These are phyloP conservation scores for Volvox carteri DNA, from an alignment of 163 green algal genomes.

Conservation along the genomic window DNA sequence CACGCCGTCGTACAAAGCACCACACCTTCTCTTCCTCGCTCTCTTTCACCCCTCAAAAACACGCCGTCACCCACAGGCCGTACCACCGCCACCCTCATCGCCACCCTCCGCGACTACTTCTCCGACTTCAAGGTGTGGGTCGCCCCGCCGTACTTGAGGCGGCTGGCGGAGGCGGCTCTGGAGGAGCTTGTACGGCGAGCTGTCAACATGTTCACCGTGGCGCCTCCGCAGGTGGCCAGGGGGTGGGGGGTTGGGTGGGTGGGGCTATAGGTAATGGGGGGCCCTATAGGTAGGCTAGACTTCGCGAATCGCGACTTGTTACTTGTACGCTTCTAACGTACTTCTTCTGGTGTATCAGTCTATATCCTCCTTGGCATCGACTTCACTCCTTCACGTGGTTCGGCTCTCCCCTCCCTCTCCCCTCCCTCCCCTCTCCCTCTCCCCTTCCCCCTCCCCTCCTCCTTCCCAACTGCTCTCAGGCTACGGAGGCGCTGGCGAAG, in stretches of 20 bases:
- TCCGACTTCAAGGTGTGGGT: slow-evolving; percentile 44
- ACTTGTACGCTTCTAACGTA: not conserved
- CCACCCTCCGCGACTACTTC: slow-evolving; percentile 57
- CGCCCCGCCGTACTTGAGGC: slow-evolving; percentile 52
- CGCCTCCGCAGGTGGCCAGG: slow-evolving; percentile 42
- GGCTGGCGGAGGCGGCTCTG: slow-evolving; percentile 58
- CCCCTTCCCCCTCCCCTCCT: not conserved
- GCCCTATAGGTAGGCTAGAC: too few species aligned
- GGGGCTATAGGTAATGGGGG: too few species aligned
- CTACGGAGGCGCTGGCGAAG: not conserved
- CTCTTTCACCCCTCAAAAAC: too few species aligned
- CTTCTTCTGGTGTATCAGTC: not conserved
- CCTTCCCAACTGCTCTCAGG: not conserved
- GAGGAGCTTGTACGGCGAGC: slow-evolving; percentile 60
- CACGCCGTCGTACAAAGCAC: too few species aligned
- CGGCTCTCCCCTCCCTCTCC: not conserved
- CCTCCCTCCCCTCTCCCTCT: not conserved
- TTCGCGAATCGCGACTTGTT: too few species aligned
- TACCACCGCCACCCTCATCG: slow-evolving; percentile 34
- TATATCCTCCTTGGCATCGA: too few species aligned
- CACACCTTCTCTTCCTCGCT: too few species aligned
- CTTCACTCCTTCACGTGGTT: too few species aligned
- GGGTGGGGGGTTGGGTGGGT: not conserved
- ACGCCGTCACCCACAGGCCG: too few species aligned
- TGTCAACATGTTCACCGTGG: slow-evolving; percentile 58